Evolutionary conservation across 495 filamentous ascomycete species (phyloP).

Genomic region (Neurospora sublineolata): DNA sequence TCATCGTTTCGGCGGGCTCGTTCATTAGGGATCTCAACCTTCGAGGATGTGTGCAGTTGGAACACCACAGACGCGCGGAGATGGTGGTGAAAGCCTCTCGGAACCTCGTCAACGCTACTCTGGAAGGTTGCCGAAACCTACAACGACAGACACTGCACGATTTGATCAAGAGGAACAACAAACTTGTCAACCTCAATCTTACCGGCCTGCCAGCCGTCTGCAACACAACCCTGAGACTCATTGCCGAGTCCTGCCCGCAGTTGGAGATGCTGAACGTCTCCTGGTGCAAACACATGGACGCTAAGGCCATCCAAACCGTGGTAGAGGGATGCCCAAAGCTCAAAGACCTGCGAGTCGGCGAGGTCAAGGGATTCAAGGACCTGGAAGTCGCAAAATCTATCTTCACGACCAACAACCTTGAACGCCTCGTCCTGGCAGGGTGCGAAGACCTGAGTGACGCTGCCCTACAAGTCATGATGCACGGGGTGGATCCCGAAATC

Average conservation of each 20-base stretch:
- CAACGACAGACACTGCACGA: conserved; percentile 60
- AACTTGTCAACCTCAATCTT: conserved; percentile 72
- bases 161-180: conserved; percentile 66
- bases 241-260: conserved; percentile 70
- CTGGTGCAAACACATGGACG: conserved; percentile 80
- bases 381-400: conserved; percentile 55
- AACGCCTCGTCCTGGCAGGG: conserved; percentile 65
- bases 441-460: conserved; percentile 68
- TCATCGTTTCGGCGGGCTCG: conserved; percentile 73
- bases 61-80: conserved; percentile 65
- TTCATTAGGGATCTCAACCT: conserved; percentile 85
- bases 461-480: conserved; percentile 56
- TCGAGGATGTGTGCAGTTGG: conserved; percentile 50
- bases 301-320: conserved; percentile 65
- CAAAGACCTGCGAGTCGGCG: conserved; percentile 71
- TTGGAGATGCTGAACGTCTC: conserved; percentile 78
- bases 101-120: conserved; percentile 75
- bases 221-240: conserved; percentile 78
- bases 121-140: conserved; percentile 85
- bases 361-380: conserved; percentile 69
- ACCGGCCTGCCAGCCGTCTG: conserved; percentile 68
- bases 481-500: conserved; percentile 60
- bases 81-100: conserved; percentile 66
- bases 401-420: conserved; percentile 68
- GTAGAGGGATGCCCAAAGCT: conserved; percentile 60